Percentiles rank a stretch among this genome's conserved stretches.
Evolutionary conservation across 495 filamentous ascomycete species (phyloP).

Genomic region (Cercophora scortea): DNA sequence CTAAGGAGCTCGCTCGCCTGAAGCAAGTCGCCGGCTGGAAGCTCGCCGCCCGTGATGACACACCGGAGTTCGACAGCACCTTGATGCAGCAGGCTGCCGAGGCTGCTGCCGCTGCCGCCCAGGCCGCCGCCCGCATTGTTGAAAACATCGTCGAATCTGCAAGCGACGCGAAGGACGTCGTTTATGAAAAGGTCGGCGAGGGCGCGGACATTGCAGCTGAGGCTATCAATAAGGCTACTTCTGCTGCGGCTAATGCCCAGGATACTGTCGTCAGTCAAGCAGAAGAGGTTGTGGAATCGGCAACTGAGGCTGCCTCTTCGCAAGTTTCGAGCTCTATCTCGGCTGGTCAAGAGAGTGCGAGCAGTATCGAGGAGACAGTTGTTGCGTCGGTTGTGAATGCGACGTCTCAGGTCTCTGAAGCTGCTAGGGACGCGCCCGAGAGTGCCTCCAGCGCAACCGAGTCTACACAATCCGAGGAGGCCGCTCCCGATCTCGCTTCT

Average conservation of each 20-base stretch:
- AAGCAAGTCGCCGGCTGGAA: constrained; percentile 88
- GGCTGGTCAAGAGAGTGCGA: too few species aligned
- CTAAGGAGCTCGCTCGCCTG: constrained; percentile 71
- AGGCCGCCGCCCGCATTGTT: constrained; percentile 11
- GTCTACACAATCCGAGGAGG: constrained; percentile 1
- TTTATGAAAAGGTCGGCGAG: constrained; percentile 15
- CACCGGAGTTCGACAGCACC: constrained; percentile 61
- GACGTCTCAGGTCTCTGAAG: neutral
- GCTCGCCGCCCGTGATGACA: constrained; percentile 63
- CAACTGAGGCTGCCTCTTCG: neutral
- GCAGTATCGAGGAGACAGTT: too few species aligned
- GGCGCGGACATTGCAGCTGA: constrained; percentile 9
- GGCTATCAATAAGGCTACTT: neutral
- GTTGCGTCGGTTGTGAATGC: constrained; percentile 1
- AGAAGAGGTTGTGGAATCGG: constrained; percentile 4
- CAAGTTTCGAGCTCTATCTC: too few species aligned
- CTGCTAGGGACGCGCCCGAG: neutral
- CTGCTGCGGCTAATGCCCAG: constrained; percentile 5
- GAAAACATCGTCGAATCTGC: constrained; percentile 4
- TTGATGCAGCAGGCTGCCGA: constrained; percentile 36
- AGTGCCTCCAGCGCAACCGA: constrained; percentile 12
- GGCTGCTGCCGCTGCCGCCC: constrained; percentile 21
- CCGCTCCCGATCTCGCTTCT: constrained; percentile 11
- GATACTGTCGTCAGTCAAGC: constrained; percentile 13
- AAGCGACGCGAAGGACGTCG: constrained; percentile 7